Evolutionary conservation across 208 protist genomes (phyloP), one percentile per base, ranked within the genome.

Genomic region (Acanthamoeba quina): DNA sequence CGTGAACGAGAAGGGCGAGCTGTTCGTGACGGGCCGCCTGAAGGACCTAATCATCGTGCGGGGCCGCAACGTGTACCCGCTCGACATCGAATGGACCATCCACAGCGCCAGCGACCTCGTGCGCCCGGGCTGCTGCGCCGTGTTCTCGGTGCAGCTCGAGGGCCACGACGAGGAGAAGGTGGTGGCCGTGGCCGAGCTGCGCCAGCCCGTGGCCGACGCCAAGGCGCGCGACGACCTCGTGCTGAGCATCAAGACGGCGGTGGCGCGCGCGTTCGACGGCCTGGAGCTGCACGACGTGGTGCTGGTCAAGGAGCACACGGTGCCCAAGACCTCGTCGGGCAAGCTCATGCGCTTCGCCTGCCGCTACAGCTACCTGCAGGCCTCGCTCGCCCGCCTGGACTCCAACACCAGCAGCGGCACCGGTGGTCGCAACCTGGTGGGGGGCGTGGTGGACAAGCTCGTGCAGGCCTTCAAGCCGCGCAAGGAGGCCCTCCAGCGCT

Each of bases 41-140:
- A 98, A 98, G 94, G 98, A 98, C 85, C 96, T 98, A 44, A 98
- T 98, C 93, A 98, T 86, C 44, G 49, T 86, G 44, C 78, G 78
- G 49, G 78, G 78, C n/a, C 6, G 29, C 11, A 86, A 86, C 54
- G 34, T 86, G 37, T 86, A 86, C 78, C 78, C 78, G 54, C 78
- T 64, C 26, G 78, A 86, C 78, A 58, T 86, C 29, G 78, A 86
- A 5, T 86, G 37, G 21, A 58, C 78, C 26, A 86, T 86, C n/a
- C 41, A 86, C 44, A 49, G 29, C n/a, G 24, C 78, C 17, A 86
- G 78, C 54, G 78, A 86, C n/a, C 78, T 86, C n/a, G 34, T 86
- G 26, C 44, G 78, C 26, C 78, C 78, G 11, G 78, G 78, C 54
- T 86, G 78, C 78, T 64, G 49, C n/a, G 78, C 78, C 44, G 78